Percentiles rank a stretch among this genome's conserved stretches.
Evolutionary conservation across 2,329 filamentous ascomycete species (phyloP).

Genomic region (Ascochyta clinopodiicola): DNA sequence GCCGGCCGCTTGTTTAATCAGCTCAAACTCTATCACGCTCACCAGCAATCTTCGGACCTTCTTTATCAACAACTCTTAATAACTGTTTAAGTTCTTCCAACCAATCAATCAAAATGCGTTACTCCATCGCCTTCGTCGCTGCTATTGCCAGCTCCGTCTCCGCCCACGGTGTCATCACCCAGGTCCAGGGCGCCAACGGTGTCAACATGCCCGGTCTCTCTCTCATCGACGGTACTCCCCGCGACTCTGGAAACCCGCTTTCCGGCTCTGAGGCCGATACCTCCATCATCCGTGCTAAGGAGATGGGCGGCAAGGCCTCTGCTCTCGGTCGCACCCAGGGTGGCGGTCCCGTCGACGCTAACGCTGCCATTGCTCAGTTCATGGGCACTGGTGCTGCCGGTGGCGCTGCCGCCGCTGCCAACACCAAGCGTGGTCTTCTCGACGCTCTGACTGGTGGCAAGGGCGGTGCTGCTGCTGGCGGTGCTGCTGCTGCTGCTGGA

Average conservation of each 20-base stretch:
- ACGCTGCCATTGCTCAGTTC: constrained; percentile 64
- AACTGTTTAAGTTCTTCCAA: constrained; percentile 13
- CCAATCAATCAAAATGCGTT: constrained; percentile 54
- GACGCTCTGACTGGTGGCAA: constrained; percentile 31
- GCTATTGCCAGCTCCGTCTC: constrained; percentile 57
- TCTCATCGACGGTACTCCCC: constrained; percentile 70
- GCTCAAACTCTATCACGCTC: constrained; percentile 20
- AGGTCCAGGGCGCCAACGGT: constrained; percentile 65
- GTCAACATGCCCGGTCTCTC: constrained; percentile 69
- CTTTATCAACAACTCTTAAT: constrained; percentile 20
- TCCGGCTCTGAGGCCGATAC: constrained; percentile 74
- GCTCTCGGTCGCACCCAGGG: constrained; percentile 70
- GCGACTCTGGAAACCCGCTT: constrained; percentile 66
- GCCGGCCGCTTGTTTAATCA: constrained; percentile 46
- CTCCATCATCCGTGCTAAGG: constrained; percentile 69
- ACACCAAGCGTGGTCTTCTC: constrained; percentile 37
- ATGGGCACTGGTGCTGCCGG: constrained; percentile 52
- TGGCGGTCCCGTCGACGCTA: constrained; percentile 65
- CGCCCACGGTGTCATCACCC: constrained; percentile 65
- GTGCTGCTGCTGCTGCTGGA: constrained; percentile 43
- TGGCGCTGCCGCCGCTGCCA: constrained; percentile 8
- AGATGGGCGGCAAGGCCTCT: constrained; percentile 63
- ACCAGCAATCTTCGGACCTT: constrained; percentile 21
- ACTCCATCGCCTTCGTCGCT: constrained; percentile 56
- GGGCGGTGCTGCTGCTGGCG: constrained; percentile 15